Percentiles rank a stretch among this genome's conserved stretches.
Evolutionary conservation across 2,329 filamentous ascomycete genomes (phyloP).

Genomic region (Remersonia thermophila): DNA sequence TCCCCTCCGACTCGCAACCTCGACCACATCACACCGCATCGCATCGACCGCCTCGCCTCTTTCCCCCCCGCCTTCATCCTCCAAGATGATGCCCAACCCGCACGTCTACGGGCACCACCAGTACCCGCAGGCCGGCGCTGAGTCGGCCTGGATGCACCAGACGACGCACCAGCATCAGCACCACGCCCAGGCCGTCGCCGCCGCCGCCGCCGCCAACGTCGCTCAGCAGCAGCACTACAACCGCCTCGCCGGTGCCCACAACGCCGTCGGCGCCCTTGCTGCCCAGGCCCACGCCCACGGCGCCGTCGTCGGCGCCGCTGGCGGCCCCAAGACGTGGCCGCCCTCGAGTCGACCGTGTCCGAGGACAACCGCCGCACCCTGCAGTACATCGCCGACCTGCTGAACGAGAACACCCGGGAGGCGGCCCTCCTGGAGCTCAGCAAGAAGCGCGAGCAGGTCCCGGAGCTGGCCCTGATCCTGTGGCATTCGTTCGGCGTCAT

Average conservation of each 20-base stretch:
- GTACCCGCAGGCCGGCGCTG: constrained; percentile 41
- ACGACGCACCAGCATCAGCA: constrained; percentile 42
- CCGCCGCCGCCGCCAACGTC: constrained; percentile 41
- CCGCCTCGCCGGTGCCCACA: constrained; percentile 57
- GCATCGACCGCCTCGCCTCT: constrained; percentile 4
- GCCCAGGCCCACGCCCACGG: constrained; percentile 40
- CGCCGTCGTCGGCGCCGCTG: constrained; percentile 14
- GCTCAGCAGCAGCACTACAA: constrained; percentile 55
- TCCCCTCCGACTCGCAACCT: not conserved
- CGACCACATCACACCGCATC: not conserved
- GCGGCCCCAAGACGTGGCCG: constrained; percentile 4
- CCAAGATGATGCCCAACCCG: constrained; percentile 50
- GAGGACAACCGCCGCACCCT: constrained; percentile 92
- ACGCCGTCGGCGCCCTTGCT: constrained; percentile 34
- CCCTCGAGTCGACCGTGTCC: constrained; percentile 55
- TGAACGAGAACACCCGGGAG: constrained; percentile 79
- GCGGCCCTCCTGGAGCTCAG: constrained; percentile 87
- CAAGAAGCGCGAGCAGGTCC: constrained; percentile 97
- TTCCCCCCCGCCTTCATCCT: too few species aligned
- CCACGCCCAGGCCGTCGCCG: constrained; percentile 38
- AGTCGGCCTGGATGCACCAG: constrained; percentile 56
- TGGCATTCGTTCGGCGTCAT: constrained; percentile 99
- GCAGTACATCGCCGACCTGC: constrained; percentile 79
- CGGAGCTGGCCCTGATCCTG: constrained; percentile 85
- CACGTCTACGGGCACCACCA: constrained; percentile 58